phyloP scores from a whole-genome alignment of 2,329 filamentous ascomycete genomes.

The Cladophialophora psammophila region DNA sequence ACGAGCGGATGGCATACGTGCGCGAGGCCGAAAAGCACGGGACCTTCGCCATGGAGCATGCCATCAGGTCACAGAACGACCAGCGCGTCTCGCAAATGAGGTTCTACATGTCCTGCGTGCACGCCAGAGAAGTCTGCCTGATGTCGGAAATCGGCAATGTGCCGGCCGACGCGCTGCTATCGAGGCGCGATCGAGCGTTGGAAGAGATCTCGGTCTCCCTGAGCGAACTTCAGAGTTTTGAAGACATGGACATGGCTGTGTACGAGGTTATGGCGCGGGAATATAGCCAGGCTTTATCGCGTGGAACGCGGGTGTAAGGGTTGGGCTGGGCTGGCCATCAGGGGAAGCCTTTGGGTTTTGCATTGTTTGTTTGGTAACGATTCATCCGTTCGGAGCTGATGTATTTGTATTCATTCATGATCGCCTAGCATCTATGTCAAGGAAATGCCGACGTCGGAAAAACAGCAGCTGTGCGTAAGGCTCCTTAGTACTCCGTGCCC shows the following conservation, averaged over 20 bases:
- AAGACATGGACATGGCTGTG: conserved; percentile 22
- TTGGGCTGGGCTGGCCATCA: neutral
- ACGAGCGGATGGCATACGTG: conserved; percentile 20
- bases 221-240: conserved; percentile 13
- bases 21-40: conserved; percentile 22
- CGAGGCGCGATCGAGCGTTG: conserved; percentile 13
- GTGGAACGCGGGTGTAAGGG: neutral
- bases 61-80: conserved; percentile 22
- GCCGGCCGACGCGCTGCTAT: neutral
- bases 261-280: conserved; percentile 28
- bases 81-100: conserved; percentile 27
- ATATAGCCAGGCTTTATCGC: conserved; percentile 9
- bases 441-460: too few species aligned
- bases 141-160: neutral
- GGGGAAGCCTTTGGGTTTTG: neutral
- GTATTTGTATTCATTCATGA: neutral
- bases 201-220: conserved; percentile 13
- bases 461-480: too few species aligned
- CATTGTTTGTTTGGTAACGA: neutral
- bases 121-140: conserved; percentile 22
- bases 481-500: too few species aligned
- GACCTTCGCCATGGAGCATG: conserved; percentile 18
- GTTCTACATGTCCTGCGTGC: conserved; percentile 27
- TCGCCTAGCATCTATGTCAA: neutral
- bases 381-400: too few species aligned